Base-by-base conservation (phyloP, 2,329 filamentous ascomycete species). In the Neonectria hederae region DNA sequence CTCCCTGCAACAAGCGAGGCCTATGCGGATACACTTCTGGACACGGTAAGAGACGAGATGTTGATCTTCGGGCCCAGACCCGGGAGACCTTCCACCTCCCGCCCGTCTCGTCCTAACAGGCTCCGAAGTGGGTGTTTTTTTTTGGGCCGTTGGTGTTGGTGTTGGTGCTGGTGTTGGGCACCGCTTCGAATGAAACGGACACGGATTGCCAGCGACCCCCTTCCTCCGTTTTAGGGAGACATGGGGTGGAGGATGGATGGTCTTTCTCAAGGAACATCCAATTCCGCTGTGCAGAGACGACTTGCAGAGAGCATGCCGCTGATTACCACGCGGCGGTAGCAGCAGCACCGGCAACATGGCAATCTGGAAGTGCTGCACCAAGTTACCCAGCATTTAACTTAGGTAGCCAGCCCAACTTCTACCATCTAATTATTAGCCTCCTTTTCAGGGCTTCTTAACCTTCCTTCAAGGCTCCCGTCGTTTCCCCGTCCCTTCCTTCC, bases 401-500 rank as follows among this genome's bases (percentile, higher is more conserved):
- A 28, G 10, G 11, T 32, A 32, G 10, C 30, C 30, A 32, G 8
- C 10, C 51, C 58, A 57, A 52, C 46, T 28, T 61, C 51, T 28
- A 42, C 40, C 58, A 51, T 38, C 14, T 38, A 38, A 17, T 9
- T 51, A 24, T 51, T 57, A 62, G 43, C 54, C 59, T 57, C 46
- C n/a, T 57, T 63, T 51, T 35, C 48, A 35, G 26, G n/a, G 45
- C 45, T 24, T 26, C 45, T 24, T 38, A 61, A 53, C 43, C 35
- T 51, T 61, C 59, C 59, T 57, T 62, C 59, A 58, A 63, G 60
- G 48, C 58, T 38, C 32, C 60, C 60, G 60, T 48, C 40, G 24
- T 21, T 57, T 57, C 53, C 59, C 59, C 59, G 48, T 53, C 24
- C 59, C 46, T 52, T 22, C 35, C 35, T 38, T 56, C 54, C 54